Base-by-base conservation (phyloP, 768 basidiomycete species). In the Pisolithus sp. region DNA sequence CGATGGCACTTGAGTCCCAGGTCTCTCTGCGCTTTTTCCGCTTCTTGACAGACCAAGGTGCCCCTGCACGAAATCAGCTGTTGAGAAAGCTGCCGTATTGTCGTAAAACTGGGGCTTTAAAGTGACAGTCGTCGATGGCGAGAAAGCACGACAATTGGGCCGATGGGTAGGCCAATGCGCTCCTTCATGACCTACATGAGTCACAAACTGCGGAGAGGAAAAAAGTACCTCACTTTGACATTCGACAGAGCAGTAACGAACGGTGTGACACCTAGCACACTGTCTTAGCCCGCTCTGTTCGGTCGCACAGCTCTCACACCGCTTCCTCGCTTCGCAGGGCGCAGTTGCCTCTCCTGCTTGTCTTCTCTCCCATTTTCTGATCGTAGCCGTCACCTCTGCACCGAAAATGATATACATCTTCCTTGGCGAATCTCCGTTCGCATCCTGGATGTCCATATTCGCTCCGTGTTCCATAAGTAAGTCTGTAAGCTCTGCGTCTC, bases 131-230 rank as follows among this genome's bases (percentile, higher is more conserved):
- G 70, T 75, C 17, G 63, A 53, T 0, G 65, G 52, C n/a, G 59
- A 62, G 61, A 81, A 81, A 2, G 78, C 66, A 9, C 67, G 60
- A 57, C 82, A 83, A 0, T 52, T 53, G 17, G 59, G 65, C 56
- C 81, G 81, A 60, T 83, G 81, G 0, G 26, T 50, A 41, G 66
- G 62, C 82, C 81, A 82, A 24, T 76, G 69, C 9, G 57, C 57
- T 21, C 65, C 82, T 82, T 17, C n/a, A 18, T 18, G 30, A 23
- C 36, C 4, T 9, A 46, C 9, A 10, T 52, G 12, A 38, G 41
- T 5, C n/a, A 36, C 42, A 26, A 30, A 7, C 2, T 15, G 1
- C 1, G 13, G 41, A 10, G 30, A 4, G 17, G 4, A 8, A n/a
- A 44, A 24, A 26, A 30, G 44, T 17, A 18, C 65, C 77, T 4